phyloP scores from a whole-genome alignment of 2,329 filamentous ascomycete species.

The Zymoseptoria passerinii region DNA sequence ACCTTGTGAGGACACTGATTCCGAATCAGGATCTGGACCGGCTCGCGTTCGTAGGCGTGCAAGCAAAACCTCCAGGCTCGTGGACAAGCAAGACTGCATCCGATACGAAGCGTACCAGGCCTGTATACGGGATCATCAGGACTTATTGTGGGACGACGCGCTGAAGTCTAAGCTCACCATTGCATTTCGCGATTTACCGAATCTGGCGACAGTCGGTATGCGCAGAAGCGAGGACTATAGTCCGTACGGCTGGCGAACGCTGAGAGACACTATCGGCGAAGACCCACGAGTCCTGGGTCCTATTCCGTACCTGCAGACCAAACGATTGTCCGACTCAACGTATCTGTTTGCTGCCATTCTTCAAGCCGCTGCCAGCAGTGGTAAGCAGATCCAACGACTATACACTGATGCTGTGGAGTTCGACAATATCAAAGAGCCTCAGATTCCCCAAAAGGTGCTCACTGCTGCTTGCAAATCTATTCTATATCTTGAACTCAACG shows the following conservation, averaged over 20 bases:
- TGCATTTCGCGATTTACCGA: slow-evolving; percentile 19
- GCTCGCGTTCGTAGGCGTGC: not conserved
- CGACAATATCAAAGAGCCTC: slow-evolving; percentile 18
- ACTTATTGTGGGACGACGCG: slow-evolving; percentile 9
- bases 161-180: slow-evolving; percentile 12
- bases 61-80: not conserved
- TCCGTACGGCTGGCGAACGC: slow-evolving; percentile 23
- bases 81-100: slow-evolving; percentile 8
- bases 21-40: slow-evolving; percentile 11
- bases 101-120: slow-evolving; percentile 15
- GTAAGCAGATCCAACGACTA: slow-evolving; percentile 18
- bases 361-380: slow-evolving; percentile 11
- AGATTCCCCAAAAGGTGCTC: slow-evolving; percentile 12
- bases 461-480: slow-evolving; percentile 18
- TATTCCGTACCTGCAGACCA: slow-evolving; percentile 13
- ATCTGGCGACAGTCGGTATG: slow-evolving; percentile 26
- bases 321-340: slow-evolving; percentile 18
- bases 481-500: slow-evolving; percentile 26
- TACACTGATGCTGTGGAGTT: slow-evolving; percentile 29
- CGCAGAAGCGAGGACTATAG: slow-evolving; percentile 23
- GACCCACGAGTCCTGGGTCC: slow-evolving; percentile 25
- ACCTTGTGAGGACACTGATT: slow-evolving; percentile 13
- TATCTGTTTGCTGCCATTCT: slow-evolving; percentile 22
- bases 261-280: slow-evolving; percentile 19
- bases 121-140: slow-evolving; percentile 17